Evolutionary conservation across 331 rosid genomes (phyloP), one percentile per base, ranked within the genome.

Genomic region (Dryas integrifolia): DNA sequence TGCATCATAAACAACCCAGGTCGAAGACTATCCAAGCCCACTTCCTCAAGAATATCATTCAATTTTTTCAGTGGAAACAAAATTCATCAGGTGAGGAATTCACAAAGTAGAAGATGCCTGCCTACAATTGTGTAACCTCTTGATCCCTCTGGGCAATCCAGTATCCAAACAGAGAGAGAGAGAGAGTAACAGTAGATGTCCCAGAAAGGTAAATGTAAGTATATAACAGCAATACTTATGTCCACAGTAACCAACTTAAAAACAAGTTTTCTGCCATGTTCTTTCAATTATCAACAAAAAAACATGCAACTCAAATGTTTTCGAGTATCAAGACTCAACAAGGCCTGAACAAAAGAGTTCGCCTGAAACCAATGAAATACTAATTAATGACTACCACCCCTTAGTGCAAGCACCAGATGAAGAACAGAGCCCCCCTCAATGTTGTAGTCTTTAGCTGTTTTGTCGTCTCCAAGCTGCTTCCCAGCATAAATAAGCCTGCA

Each of bases 381-480:
- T 44, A 70, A 68, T 60, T 85, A 87, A 47, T 45, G 68, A 74
- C 44, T 40, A 66, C 97, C 98, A 68, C 97, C 98, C 74, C 98
- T 89, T 76, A 95, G 82, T 55, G 97, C 98, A 58, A 95, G 97
- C 79, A 95, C 97, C 71, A 95, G 83, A 81, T 95, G 98, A 82
- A 91, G 98, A 65, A 95, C 97, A 13, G 97, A 95, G 65, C 98
- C 98, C 26, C 97, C 98, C 85, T 91, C 98, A 52, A 95, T 95
- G 79, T 95, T 94, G 90, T 94, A 94, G 82, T 91, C 97, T 75
- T 87, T 91, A 9, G 97, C 97, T 53, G 97, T 91, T 84, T 91
- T 91, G 85, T 91, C 97, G 51, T 89, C 97, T 21, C 87, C 97
- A 52, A 91, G 97, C 84, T 91, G 96, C 85, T 91, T 91, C 12